Evolutionary conservation across 2,329 filamentous ascomycete species (phyloP).

Genomic region (Didymella exigua): DNA sequence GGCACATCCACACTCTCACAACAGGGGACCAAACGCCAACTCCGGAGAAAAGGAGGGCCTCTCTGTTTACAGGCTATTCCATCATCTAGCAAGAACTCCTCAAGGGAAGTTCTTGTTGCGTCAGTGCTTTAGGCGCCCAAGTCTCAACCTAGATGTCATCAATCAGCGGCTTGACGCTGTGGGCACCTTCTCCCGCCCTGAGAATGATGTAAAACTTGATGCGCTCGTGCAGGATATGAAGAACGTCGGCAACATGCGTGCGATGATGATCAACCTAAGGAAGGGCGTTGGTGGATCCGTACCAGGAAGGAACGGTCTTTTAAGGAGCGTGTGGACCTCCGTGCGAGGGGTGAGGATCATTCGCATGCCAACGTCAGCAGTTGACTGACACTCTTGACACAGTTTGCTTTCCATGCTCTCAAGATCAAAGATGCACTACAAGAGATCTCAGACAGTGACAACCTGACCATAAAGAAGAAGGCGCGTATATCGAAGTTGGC

Average conservation of each 20-base stretch:
- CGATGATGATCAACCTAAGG: slow-evolving; percentile 70
- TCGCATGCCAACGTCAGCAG: neutral
- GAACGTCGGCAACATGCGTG: slow-evolving; percentile 76
- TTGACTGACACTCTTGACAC: slow-evolving; percentile 21
- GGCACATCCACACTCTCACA: slow-evolving; percentile 79
- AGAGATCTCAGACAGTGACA: slow-evolving; percentile 61
- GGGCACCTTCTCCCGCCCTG: slow-evolving; percentile 66
- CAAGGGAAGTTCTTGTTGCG: slow-evolving; percentile 78
- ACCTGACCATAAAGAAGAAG: slow-evolving; percentile 60
- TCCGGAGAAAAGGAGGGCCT: slow-evolving; percentile 77
- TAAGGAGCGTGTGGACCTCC: slow-evolving; percentile 74
- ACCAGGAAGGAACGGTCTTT: slow-evolving; percentile 61
- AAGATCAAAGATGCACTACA: slow-evolving; percentile 69
- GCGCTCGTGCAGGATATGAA: slow-evolving; percentile 67
- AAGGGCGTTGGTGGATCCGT: slow-evolving; percentile 71
- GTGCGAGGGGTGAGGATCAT: slow-evolving; percentile 59
- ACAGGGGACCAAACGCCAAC: slow-evolving; percentile 68
- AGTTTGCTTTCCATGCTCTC: slow-evolving; percentile 74
- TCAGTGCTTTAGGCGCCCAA: slow-evolving; percentile 82
- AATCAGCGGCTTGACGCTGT: slow-evolving; percentile 74
- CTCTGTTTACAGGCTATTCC: slow-evolving; percentile 84
- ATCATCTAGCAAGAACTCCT: slow-evolving; percentile 73
- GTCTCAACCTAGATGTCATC: slow-evolving; percentile 70
- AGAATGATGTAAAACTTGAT: slow-evolving; percentile 65
- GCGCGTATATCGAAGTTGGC: slow-evolving; percentile 41